A percentile compares a stretch with the other conserved stretches of the same genome.
Conservation (phyloP, 2,329 filamentous ascomycete species). For the Arachnopeziza araneosa region DNA sequence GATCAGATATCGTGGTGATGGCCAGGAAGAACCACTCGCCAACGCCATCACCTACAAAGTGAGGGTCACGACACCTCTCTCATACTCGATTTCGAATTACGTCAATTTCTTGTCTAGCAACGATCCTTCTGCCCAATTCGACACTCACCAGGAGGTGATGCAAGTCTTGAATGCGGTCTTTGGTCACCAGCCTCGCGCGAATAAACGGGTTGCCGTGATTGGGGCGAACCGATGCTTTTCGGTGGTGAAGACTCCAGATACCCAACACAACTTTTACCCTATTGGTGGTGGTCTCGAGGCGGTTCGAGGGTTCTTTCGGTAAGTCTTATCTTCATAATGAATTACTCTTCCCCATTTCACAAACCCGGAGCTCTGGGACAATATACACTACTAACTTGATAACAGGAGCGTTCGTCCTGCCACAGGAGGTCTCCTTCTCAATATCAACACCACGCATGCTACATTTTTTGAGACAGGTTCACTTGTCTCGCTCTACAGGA, state of each 20-base stretch:
- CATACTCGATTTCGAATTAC: conserved; percentile 17
- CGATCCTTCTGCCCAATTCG: neutral
- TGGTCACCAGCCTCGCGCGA: conserved; percentile 39
- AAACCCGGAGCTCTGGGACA: too few species aligned
- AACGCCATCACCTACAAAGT: conserved; percentile 19
- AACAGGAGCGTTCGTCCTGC: conserved; percentile 48
- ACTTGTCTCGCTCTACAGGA: conserved; percentile 34
- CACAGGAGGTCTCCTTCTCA: conserved; percentile 52
- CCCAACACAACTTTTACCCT: conserved; percentile 24
- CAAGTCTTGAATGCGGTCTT: conserved; percentile 55
- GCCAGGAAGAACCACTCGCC: conserved; percentile 21
- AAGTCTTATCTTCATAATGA: too few species aligned
- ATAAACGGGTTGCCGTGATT: conserved; percentile 37
- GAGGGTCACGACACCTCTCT: conserved; percentile 15
- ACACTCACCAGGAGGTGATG: conserved; percentile 32
- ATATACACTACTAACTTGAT: too few species aligned
- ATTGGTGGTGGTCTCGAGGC: conserved; percentile 50
- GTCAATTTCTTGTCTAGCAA: conserved; percentile 17
- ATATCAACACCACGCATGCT: conserved; percentile 55
- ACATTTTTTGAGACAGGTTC: conserved; percentile 49
- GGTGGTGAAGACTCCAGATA: conserved; percentile 26
- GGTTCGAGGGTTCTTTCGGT: conserved; percentile 53
- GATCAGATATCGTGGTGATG: conserved; percentile 23
- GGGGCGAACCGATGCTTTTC: conserved; percentile 50
- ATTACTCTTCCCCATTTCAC: too few species aligned